Percentiles rank a stretch among this genome's conserved stretches.
Evolutionary conservation across 2,329 filamentous ascomycete genomes (phyloP).

Genomic region (Fusarium napiforme): DNA sequence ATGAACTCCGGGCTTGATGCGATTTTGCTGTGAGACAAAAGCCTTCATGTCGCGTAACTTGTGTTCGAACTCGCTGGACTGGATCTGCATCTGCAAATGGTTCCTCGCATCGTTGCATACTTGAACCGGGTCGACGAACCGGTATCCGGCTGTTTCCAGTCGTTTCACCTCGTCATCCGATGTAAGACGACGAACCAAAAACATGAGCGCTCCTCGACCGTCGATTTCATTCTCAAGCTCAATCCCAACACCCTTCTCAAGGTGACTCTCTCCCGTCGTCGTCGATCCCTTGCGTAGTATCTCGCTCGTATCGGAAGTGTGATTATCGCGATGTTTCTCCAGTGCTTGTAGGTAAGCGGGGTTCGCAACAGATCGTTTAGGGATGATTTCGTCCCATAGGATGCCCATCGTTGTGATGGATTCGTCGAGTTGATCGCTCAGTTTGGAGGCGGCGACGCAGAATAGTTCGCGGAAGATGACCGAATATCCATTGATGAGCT

Average conservation of each 20-base stretch:
- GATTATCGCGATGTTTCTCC: slow-evolving; percentile 7
- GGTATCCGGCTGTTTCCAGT: slow-evolving; percentile 77
- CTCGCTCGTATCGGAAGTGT: neutral
- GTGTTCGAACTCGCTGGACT: slow-evolving; percentile 66
- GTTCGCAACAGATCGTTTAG: slow-evolving; percentile 62
- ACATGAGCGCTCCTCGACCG: slow-evolving; percentile 81
- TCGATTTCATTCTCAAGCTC: slow-evolving; percentile 52
- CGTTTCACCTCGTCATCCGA: slow-evolving; percentile 67
- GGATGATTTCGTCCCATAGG: slow-evolving; percentile 80
- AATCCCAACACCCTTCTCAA: slow-evolving; percentile 54
- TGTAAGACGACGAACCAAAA: slow-evolving; percentile 75
- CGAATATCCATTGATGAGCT: slow-evolving; percentile 75
- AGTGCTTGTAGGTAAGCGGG: slow-evolving; percentile 27
- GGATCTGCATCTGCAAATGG: slow-evolving; percentile 83
- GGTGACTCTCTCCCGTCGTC: slow-evolving; percentile 38
- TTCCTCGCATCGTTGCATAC: slow-evolving; percentile 77
- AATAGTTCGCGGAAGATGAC: slow-evolving; percentile 84
- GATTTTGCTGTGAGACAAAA: slow-evolving; percentile 60
- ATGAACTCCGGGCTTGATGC: slow-evolving; percentile 64
- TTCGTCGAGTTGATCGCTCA: slow-evolving; percentile 74
- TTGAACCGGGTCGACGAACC: slow-evolving; percentile 76
- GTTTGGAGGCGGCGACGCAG: slow-evolving; percentile 78
- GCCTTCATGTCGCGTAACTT: slow-evolving; percentile 73
- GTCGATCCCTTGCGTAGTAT: slow-evolving; percentile 17
- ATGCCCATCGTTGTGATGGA: slow-evolving; percentile 72